Evolutionary conservation across 176 grass and related monocot species (phyloP), one percentile per base, ranked within the genome.

Genomic region (Aechmea fasciata): DNA sequence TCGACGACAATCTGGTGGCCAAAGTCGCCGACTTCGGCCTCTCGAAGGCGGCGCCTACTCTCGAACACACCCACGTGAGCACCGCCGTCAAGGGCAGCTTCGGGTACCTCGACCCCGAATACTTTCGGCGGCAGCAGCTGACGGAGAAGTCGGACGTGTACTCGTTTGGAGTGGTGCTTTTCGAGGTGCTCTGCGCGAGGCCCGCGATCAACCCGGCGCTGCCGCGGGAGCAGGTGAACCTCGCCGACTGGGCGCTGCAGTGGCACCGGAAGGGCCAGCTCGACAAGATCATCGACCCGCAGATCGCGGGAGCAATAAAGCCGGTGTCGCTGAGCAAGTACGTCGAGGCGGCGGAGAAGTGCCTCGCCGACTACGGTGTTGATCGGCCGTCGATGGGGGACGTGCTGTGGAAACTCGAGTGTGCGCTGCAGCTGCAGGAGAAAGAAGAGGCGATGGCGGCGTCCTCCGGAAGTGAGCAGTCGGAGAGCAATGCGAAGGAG

Each of bases 21-120:
- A 96, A 96, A 77, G 85, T 96, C 12, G 66, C 92, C 48, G 92
- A 96, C 80, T 96, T 96, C 69, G 88, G 92, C 50, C 76, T 96
- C 72, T 96, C 92, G 73, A 96, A 96, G 75, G 85, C 75, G 67
- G 92, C 85, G 18, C 92, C 92, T 57, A 82, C 88, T 18, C 73
- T 96, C 11, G 92, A 96, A 63, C 92, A 96, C 81, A 96, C 88
- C 47, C 92, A 96, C 63, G 88, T 96, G 13, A 91, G 92, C 70
- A 96, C 92, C 69, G 92, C 88, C 57, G 92, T 96, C 72, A 96
- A 96, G 77, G 92, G 92, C 69, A 96, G 92, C 78, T 96, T 96
- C 70, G 92, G 92, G 12, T 96, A 96, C 72, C 83, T 96, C 68
- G 92, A 96, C 59, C 92, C 92, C 66, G 88, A 96, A 69, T 96